Evolutionary conservation across 805 yeast genomes (phyloP), one percentile per base, ranked within the genome.

Genomic region (Candida namnaoensis): DNA sequence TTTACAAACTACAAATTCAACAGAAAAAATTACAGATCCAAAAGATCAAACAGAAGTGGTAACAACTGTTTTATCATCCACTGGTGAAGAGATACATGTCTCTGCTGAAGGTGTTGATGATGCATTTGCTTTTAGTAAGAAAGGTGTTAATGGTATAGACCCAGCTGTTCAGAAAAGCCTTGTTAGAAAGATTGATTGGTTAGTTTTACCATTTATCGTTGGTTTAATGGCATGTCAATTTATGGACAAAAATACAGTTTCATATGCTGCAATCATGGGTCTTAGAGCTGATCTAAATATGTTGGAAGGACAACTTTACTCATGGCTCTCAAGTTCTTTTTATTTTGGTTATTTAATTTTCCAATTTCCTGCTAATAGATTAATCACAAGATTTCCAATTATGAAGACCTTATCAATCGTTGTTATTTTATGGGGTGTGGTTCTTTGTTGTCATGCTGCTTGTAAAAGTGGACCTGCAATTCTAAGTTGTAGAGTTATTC

Each of bases 181-280:
- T 30, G 47, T 65, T n/a, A 46, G 67, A 26, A 68, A 66, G 40
- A 58, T 64, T 37, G 72, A 68, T 48, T 41, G 47, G 37, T 54
- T 41, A 41, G 44, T 68, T 12, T 43, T 64, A 46, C 71, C 74
- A 4, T 37, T 66, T 32, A 56, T 68, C 44, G 51, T 58, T 38
- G 36, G 52, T 23, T 44, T 64, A 24, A 60, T 57, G 53, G 52
- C 63, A 19, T 49, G 53, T 32, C 69, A 64, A 45, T 54, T 58
- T 41, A 62, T 65, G 69, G 71, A 64, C 47, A 66, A 66, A 43
- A 47, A 57, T 30, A 47, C 67, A 2, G 60, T 59, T 39, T 55
- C 66, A 13, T 67, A 62, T 41, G 69, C 69, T n/a, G 50, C 68
- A 1, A 48, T 67, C 33, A 54, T 66, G 45, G 72, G 71, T 10